These are phyloP conservation scores for Syzygium jambos DNA, from an alignment of 345 rosid species.

Conservation along the genomic window DNA sequence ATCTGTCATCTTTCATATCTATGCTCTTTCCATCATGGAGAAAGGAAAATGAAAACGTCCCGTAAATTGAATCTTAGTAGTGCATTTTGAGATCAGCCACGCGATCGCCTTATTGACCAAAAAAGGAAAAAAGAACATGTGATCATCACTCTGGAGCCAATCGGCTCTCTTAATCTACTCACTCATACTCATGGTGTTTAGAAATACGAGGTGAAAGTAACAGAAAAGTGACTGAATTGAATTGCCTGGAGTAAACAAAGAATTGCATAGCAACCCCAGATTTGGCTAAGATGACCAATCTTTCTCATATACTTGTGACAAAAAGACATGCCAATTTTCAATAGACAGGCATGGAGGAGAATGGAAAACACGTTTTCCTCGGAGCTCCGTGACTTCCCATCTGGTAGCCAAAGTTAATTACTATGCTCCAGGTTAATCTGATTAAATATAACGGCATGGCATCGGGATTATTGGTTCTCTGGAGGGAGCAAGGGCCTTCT, in stretches of 20 bases:
- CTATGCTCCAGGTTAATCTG: slow-evolving; percentile 38
- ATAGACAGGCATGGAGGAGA: not conserved
- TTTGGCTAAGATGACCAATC: not conserved
- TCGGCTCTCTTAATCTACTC: not conserved
- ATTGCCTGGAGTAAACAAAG: not conserved
- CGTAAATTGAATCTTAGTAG: not conserved
- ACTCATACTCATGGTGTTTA: not conserved
- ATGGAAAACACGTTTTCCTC: not conserved
- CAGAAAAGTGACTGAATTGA: not conserved
- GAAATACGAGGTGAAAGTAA: not conserved
- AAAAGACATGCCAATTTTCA: not conserved
- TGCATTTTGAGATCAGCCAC: not conserved
- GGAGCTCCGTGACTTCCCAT: not conserved
- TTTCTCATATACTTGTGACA: not conserved
- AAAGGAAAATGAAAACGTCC: not conserved
- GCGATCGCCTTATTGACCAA: not conserved
- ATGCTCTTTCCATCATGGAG: not conserved
- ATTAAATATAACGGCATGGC: slow-evolving; percentile 42
- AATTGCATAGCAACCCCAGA: not conserved
- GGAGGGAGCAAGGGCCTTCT: slow-evolving; percentile 64
- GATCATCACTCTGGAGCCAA: not conserved
- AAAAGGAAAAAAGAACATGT: not conserved
- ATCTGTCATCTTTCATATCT: not conserved
- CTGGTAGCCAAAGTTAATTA: not conserved
- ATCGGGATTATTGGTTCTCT: slow-evolving; percentile 41